Evolutionary conservation across 2,329 filamentous ascomycete species (phyloP).

Genomic region (Sporothrix curviconia): DNA sequence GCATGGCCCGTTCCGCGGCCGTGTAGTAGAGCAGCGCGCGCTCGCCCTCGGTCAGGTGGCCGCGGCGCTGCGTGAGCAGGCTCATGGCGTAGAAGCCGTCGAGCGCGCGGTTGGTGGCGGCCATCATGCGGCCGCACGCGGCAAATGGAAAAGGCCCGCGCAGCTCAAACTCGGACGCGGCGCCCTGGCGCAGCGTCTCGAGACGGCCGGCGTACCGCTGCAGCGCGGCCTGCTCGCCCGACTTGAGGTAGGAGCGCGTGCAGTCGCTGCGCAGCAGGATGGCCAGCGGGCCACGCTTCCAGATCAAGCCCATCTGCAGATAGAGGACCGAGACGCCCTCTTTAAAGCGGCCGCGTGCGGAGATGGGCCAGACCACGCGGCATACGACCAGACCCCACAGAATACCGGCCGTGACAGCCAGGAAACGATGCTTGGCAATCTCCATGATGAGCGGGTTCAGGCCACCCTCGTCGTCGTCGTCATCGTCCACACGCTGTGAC

Average conservation of each 20-base stretch:
- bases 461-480: conserved; percentile 84
- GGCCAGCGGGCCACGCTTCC: conserved; percentile 86
- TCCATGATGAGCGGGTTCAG: conserved; percentile 76
- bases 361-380: conserved; percentile 87
- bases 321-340: conserved; percentile 86
- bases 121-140: conserved; percentile 67
- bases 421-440: conserved; percentile 80
- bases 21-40: conserved; percentile 75
- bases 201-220: conserved; percentile 72
- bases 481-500: conserved; percentile 69
- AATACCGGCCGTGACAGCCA: conserved; percentile 79
- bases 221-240: conserved; percentile 80
- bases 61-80: conserved; percentile 76
- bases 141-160: conserved; percentile 76
- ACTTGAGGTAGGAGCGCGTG: conserved; percentile 67
- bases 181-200: conserved; percentile 64
- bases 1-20: conserved; percentile 65
- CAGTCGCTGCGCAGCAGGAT: conserved; percentile 57
- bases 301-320: conserved; percentile 90
- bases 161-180: conserved; percentile 81
- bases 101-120: conserved; percentile 74
- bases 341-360: conserved; percentile 79
- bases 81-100: conserved; percentile 97
- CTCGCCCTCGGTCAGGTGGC: conserved; percentile 70
- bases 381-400: conserved; percentile 90